These are phyloP conservation scores for Trichophyton mentagrophytes DNA, from an alignment of 2,329 filamentous ascomycete species.

Conservation along the genomic window DNA sequence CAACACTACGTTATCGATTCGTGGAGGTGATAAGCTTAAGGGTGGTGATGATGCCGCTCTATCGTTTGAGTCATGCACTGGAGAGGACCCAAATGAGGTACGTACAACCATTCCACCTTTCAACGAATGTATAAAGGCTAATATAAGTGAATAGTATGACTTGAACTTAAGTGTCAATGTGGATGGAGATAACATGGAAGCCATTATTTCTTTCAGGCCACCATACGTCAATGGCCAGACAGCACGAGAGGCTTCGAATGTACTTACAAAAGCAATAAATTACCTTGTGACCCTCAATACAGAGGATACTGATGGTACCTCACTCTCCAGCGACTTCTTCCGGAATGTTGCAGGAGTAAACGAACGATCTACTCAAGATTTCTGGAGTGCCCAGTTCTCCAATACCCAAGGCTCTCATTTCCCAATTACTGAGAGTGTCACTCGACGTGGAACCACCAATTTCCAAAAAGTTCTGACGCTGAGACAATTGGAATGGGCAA, in stretches of 20 bases:
- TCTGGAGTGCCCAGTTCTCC: not conserved
- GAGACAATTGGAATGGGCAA: not conserved
- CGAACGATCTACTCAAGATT: not conserved
- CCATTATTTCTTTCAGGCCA: not conserved
- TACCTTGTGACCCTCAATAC: not conserved
- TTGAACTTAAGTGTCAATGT: not conserved
- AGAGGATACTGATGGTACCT: not conserved
- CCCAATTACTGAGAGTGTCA: not conserved
- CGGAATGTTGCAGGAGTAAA: not conserved
- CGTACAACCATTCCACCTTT: not conserved
- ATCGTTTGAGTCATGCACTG: not conserved
- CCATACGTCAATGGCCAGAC: not conserved
- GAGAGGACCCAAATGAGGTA: slow-evolving; percentile 2
- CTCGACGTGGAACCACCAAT: not conserved
- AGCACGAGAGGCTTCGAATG: not conserved
- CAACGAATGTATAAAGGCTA: not conserved
- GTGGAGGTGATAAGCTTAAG: not conserved
- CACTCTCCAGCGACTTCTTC: not conserved
- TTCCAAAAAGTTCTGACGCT: not conserved
- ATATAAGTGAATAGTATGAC: not conserved
- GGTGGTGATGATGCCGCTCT: not conserved
- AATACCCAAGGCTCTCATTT: not conserved
- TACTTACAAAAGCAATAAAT: not conserved
- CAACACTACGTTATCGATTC: slow-evolving; percentile 21
- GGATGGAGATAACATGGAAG: not conserved